Conservation (phyloP, 306 rosid species). For the Quercus parvula region DNA sequence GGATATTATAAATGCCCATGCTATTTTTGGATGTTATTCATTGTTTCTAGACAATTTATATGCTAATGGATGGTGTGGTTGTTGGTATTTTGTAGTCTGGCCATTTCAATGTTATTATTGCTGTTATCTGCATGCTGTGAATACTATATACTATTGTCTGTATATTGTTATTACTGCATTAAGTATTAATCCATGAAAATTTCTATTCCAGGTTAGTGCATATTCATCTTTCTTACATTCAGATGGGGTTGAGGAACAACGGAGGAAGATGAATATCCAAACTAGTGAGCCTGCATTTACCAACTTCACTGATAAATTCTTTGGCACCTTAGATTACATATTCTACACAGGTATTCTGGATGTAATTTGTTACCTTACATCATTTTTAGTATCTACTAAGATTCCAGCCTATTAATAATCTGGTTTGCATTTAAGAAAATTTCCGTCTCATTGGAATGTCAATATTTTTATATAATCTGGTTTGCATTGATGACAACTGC, state of each 20-base stretch:
- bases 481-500: background rate
- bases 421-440: background rate
- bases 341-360: conserved; percentile 22
- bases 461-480: too few species aligned
- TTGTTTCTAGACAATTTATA: background rate
- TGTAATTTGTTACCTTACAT: background rate
- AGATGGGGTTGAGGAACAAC: background rate
- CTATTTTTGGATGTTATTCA: too few species aligned
- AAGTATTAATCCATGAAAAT: background rate
- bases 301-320: background rate
- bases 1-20: too few species aligned
- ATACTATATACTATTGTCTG: background rate
- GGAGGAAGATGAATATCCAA: background rate
- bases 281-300: conserved; percentile 24
- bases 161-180: background rate
- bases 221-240: conserved; percentile 8
- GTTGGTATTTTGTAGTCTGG: too few species aligned
- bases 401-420: background rate
- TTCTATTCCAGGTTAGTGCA: conserved; percentile 23
- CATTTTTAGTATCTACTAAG: background rate
- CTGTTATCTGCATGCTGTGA: too few species aligned
- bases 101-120: too few species aligned
- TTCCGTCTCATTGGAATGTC: too few species aligned
- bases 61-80: background rate
- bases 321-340: conserved; percentile 28